These are phyloP conservation scores for Eragrostis nindensis DNA, from an alignment of 176 grass and related monocot species.

Conservation along the genomic window DNA sequence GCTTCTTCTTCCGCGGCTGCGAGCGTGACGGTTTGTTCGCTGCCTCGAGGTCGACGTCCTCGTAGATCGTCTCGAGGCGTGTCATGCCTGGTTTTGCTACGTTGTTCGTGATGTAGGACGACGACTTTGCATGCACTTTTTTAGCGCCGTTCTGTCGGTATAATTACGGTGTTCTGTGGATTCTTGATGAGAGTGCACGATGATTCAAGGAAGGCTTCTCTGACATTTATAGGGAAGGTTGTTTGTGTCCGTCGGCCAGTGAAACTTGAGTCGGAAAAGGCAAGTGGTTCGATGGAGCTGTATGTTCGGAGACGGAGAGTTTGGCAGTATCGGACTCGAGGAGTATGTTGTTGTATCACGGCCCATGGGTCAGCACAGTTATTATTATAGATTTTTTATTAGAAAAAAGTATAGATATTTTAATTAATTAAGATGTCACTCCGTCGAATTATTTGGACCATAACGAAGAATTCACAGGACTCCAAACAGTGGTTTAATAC, in stretches of 20 bases:
- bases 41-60: constrained; percentile 51
- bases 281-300: not conserved
- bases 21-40: not conserved
- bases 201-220: not conserved
- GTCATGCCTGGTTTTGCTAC: not conserved
- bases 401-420: too few relatives aligned
- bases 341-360: too few relatives aligned
- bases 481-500: too few relatives aligned
- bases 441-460: too few relatives aligned
- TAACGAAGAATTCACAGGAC: too few relatives aligned
- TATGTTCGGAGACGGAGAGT: not conserved
- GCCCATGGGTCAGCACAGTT: too few relatives aligned
- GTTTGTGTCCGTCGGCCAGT: not conserved
- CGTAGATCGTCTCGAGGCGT: constrained; percentile 26
- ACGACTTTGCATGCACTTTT: not conserved
- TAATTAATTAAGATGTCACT: too few relatives aligned
- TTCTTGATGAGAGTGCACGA: not conserved
- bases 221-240: not conserved
- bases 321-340: not conserved
- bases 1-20: not conserved
- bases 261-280: not conserved
- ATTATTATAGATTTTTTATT: too few relatives aligned
- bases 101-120: not conserved
- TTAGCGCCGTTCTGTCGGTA: not conserved
- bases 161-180: not conserved